Conservation (phyloP, 2,329 filamentous ascomycete genomes). For the Claviceps sp. region DNA sequence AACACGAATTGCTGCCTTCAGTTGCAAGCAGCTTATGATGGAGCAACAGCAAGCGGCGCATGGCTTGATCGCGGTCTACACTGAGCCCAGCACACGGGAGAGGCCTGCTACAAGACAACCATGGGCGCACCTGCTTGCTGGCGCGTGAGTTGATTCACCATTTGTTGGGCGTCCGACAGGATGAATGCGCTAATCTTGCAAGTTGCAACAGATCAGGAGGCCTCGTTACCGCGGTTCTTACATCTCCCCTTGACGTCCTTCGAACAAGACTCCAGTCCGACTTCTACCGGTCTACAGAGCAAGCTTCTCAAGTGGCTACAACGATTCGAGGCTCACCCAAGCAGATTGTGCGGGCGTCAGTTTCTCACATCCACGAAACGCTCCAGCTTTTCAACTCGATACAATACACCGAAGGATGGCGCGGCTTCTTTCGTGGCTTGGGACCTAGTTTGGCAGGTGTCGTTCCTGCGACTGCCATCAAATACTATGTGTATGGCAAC, state of each 20-base stretch:
- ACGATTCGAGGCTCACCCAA: too few relatives aligned
- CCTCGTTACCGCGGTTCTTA: conserved; percentile 72
- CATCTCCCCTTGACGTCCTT: conserved; percentile 73
- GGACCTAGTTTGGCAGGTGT: conserved; percentile 57
- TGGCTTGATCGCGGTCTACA: too few relatives aligned
- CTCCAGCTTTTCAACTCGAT: conserved; percentile 67
- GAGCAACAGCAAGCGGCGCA: too few relatives aligned
- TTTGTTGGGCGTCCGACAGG: too few relatives aligned
- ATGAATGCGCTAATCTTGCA: too few relatives aligned
- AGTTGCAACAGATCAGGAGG: conserved; percentile 49
- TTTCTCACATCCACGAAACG: conserved; percentile 59
- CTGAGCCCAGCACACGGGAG: too few relatives aligned
- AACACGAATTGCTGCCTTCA: too few relatives aligned
- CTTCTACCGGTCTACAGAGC: conserved; percentile 51
- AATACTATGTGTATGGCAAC: conserved; percentile 60
- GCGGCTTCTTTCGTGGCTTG: conserved; percentile 56
- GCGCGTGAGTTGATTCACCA: conserved; percentile 45
- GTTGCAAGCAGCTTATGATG: too few relatives aligned
- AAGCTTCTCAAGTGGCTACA: too few relatives aligned
- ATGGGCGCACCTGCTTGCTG: conserved; percentile 75
- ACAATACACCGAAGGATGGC: conserved; percentile 54
- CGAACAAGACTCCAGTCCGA: conserved; percentile 80
- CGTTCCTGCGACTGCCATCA: conserved; percentile 56
- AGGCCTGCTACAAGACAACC: conserved; percentile 23
- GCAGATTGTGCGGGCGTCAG: too few relatives aligned